Evolutionary conservation across 345 rosid species (phyloP), one percentile per base, ranked within the genome.

Genomic region (Aquilaria yunnanensis): DNA sequence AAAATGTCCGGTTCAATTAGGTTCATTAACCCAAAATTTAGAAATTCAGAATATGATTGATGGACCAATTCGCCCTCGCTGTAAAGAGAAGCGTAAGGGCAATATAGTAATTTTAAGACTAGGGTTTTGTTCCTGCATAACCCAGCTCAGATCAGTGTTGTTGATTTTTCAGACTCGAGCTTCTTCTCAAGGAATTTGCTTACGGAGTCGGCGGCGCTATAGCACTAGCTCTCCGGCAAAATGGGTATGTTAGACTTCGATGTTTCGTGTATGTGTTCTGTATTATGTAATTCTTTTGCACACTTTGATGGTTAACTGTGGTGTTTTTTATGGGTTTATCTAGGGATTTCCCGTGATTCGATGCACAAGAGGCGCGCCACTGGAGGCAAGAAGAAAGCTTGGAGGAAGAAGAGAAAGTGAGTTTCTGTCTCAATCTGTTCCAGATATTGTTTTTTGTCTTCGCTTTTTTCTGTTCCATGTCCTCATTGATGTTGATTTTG

Each of bases 341-440:
- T 65, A 81, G 92, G 92, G 69, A 86, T 86, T 57, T 86, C 93
- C 51, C 89, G 89, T 79, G 96, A 89, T 76, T 89, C 88, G 12
- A 84, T 84, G 88, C 92, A 86, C 87, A 89, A 86, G 85, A 82
- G 96, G 74, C 88, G 96, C 66, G 92, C 92, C 75, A 86, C 96
- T 16, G 96, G 92, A 30, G 92, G 96, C 72, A 86, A 89, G 79
- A 79, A 82, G 87, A 85, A 86, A 75, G 85, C 86, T 7, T 86
- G 92, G 96, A 86, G 96, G 77, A 89, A 86, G 90, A 89, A 89
- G 90, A 57, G 96, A 79, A 89, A 89, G 92, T 89, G 59, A 68
- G 59, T 1, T 49, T 47, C 8, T 37, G 43, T 3, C 43, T 37
- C 43, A 37, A 37, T 37, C 7, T 37, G 5, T 3, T n/a, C 33